Conservation (phyloP, 495 filamentous ascomycete genomes). For the Penicillium alfredii region DNA sequence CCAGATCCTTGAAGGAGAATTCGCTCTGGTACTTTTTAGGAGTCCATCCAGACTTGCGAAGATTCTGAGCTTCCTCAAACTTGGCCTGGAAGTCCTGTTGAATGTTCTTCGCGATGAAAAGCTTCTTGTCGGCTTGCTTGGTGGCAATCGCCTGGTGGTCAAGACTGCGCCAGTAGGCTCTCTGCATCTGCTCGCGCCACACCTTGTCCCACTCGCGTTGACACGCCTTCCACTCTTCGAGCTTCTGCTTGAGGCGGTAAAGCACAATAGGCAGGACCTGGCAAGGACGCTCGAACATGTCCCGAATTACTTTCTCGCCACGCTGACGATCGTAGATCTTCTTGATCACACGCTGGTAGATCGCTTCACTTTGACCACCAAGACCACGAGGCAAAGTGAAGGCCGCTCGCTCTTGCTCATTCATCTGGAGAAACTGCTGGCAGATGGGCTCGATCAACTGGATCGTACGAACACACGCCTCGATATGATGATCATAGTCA, state of each 20-base stretch:
- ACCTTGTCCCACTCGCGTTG: constrained; percentile 99
- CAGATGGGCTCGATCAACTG: constrained; percentile 92
- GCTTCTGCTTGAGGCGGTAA: constrained; percentile 81
- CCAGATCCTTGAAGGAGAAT: constrained; percentile 66
- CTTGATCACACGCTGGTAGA: constrained; percentile 93
- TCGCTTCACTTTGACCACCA: constrained; percentile 88
- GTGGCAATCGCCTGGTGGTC: constrained; percentile 90
- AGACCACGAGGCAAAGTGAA: constrained; percentile 78
- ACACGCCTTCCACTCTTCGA: constrained; percentile 93
- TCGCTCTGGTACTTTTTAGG: constrained; percentile 65
- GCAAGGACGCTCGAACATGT: constrained; percentile 75
- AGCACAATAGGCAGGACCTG: constrained; percentile 82
- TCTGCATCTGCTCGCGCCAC: constrained; percentile 89
- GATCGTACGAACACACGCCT: constrained; percentile 86
- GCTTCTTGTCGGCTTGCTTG: constrained; percentile 79
- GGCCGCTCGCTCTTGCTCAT: constrained; percentile 57
- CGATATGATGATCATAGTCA: constrained; percentile 98
- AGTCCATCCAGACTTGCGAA: constrained; percentile 53
- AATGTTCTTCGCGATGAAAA: constrained; percentile 79
- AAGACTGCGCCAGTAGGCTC: constrained; percentile 88
- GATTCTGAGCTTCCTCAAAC: constrained; percentile 73
- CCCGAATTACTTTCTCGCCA: constrained; percentile 72
- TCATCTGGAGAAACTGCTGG: constrained; percentile 74
- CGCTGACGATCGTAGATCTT: constrained; percentile 92
- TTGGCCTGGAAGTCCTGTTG: constrained; percentile 80